phyloP scores from a whole-genome alignment of 352 stramenopile genomes.

The Pythium dissotocum region DNA sequence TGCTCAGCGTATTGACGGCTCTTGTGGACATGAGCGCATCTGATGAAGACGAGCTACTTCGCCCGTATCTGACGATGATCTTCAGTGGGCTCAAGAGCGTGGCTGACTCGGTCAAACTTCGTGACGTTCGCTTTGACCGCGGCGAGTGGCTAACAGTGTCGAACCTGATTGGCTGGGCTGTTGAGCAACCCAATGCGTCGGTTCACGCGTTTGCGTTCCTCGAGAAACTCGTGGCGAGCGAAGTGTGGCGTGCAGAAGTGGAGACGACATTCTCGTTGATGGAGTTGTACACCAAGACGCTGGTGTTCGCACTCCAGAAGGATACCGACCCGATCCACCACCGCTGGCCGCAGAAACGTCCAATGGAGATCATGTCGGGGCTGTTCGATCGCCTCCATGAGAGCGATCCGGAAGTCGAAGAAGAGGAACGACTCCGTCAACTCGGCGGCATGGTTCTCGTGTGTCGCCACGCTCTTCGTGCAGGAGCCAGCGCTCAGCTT shows the following conservation, averaged over 20 bases:
- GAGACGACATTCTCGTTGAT: constrained; percentile 53
- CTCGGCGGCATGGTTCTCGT: constrained; percentile 61
- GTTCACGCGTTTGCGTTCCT: constrained; percentile 60
- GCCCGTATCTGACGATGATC: constrained; percentile 64
- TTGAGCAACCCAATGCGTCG: constrained; percentile 41
- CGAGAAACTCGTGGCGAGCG: constrained; percentile 54
- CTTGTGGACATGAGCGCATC: constrained; percentile 58
- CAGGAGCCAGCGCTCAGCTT: constrained; percentile 8
- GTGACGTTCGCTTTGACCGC: constrained; percentile 24
- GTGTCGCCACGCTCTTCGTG: constrained; percentile 43
- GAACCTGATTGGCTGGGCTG: constrained; percentile 62
- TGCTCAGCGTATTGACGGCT: constrained; percentile 45
- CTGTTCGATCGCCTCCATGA: constrained; percentile 49
- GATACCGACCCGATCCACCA: constrained; percentile 23
- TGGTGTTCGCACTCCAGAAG: constrained; percentile 59
- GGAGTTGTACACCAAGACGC: constrained; percentile 64
- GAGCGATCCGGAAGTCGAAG: constrained; percentile 35
- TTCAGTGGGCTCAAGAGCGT: constrained; percentile 41
- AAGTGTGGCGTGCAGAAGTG: constrained; percentile 54
- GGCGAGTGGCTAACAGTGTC: constrained; percentile 66
- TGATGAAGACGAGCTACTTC: constrained; percentile 54
- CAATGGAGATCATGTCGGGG: constrained; percentile 53
- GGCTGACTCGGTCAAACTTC: constrained; percentile 25
- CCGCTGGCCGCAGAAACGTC: constrained; percentile 36
- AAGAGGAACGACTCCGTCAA: constrained; percentile 50